Conservation (phyloP, 2,329 filamentous ascomycete species). For the Aureobasidium sp. region DNA sequence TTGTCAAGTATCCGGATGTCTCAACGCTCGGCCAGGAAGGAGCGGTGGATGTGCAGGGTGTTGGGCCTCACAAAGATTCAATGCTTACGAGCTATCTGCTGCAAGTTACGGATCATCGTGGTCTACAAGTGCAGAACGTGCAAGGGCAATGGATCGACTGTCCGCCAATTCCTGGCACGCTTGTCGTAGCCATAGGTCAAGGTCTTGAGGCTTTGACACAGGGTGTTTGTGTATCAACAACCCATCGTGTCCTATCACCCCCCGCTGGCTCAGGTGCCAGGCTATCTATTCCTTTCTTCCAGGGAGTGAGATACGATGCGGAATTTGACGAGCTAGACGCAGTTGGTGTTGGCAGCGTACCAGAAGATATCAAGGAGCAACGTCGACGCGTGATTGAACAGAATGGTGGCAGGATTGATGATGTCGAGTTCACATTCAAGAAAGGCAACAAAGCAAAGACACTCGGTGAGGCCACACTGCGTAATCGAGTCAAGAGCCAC, state of each 20-base stretch:
- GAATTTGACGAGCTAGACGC: conserved; percentile 66
- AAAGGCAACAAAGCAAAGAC: conserved; percentile 42
- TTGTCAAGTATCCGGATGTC: neutral
- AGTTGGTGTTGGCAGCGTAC: conserved; percentile 30
- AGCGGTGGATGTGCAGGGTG: conserved; percentile 47
- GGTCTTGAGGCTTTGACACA: conserved; percentile 77
- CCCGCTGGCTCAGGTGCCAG: conserved; percentile 59
- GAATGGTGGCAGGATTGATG: conserved; percentile 54
- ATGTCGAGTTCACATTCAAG: conserved; percentile 81
- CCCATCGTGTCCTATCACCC: conserved; percentile 74
- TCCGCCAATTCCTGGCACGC: conserved; percentile 63
- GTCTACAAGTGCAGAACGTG: conserved; percentile 77
- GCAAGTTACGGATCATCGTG: conserved; percentile 66
- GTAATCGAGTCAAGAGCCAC: conserved; percentile 80
- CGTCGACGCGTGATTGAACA: conserved; percentile 49
- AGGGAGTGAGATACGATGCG: conserved; percentile 72
- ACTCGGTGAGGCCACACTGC: conserved; percentile 59
- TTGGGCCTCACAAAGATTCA: conserved; percentile 76
- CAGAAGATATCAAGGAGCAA: conserved; percentile 54
- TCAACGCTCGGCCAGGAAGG: conserved; percentile 18
- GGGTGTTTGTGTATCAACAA: conserved; percentile 73
- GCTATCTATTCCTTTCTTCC: conserved; percentile 81
- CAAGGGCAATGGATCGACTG: conserved; percentile 74
- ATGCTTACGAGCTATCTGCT: conserved; percentile 78
- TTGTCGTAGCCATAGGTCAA: conserved; percentile 83